These are phyloP conservation scores for Incumbomyces lentus DNA, from an alignment of 2,329 filamentous ascomycete genomes.

Conservation along the genomic window DNA sequence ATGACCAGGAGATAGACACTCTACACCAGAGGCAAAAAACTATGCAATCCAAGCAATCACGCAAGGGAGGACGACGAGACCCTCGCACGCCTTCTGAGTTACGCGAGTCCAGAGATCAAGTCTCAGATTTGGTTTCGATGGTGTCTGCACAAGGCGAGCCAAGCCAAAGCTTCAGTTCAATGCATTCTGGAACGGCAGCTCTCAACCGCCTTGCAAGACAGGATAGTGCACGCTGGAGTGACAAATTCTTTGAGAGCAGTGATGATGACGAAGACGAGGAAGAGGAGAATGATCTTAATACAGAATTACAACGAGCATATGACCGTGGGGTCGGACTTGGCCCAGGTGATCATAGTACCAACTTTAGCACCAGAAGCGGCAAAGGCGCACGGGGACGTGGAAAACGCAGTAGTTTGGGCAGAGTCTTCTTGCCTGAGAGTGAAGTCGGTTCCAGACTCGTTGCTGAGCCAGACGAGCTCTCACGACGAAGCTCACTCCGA, in stretches of 20 bases:
- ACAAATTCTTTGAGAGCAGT: constrained; percentile 52
- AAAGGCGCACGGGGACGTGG: background rate
- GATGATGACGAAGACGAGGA: constrained; percentile 37
- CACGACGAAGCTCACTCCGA: background rate
- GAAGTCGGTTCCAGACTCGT: background rate
- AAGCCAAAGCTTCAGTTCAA: constrained; percentile 11
- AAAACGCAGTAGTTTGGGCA: background rate
- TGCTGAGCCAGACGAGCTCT: constrained; percentile 1
- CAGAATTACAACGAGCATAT: constrained; percentile 14
- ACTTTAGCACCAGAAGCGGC: background rate
- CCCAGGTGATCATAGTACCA: background rate
- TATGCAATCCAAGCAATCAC: background rate
- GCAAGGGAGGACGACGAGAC: background rate
- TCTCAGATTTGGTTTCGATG: constrained; percentile 23
- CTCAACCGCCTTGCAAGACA: constrained; percentile 21
- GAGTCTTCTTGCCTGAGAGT: background rate
- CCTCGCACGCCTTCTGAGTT: constrained; percentile 17
- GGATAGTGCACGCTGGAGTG: constrained; percentile 57
- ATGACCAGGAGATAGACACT: constrained; percentile 11
- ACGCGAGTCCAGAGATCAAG: constrained; percentile 23
- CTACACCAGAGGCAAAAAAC: background rate
- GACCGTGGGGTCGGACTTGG: constrained; percentile 9
- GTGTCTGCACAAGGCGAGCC: constrained; percentile 15
- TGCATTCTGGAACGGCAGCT: constrained; percentile 17
- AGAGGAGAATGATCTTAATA: constrained; percentile 20